A percentile compares a stretch with the other conserved stretches of the same genome.
phyloP scores from a whole-genome alignment of 1,139 yeast genomes.

The Debaryomycetaceae sp. region DNA sequence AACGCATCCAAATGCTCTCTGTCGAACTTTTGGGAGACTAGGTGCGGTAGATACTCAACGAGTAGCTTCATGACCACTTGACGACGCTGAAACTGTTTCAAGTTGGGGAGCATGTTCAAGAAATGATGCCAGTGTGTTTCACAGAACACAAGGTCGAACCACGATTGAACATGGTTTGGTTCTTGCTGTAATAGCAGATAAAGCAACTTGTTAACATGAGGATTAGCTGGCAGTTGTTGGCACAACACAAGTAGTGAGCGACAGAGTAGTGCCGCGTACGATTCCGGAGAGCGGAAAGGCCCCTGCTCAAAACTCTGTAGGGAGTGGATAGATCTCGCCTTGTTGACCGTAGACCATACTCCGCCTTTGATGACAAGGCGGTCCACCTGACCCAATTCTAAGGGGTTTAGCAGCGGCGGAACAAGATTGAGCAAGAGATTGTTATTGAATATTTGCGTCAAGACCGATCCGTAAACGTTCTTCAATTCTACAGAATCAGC shows the following conservation, averaged over 20 bases:
- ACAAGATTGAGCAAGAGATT: slow-evolving; percentile 10
- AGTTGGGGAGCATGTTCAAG: slow-evolving; percentile 6
- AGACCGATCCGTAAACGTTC: slow-evolving; percentile 4
- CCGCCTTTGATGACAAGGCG: slow-evolving; percentile 27
- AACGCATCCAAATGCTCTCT: slow-evolving; percentile 2
- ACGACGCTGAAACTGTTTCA: slow-evolving; percentile 20
- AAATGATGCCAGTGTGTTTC: slow-evolving; percentile 12
- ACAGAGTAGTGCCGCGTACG: no score
- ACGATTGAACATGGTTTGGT: slow-evolving; percentile 7
- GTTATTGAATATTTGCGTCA: slow-evolving; percentile 10
- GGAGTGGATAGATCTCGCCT: slow-evolving; percentile 6
- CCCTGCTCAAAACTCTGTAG: background rate
- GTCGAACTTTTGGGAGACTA: background rate
- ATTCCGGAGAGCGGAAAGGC: background rate
- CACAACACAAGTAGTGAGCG: slow-evolving; percentile 9
- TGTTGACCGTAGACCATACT: slow-evolving; percentile 15
- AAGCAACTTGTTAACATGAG: slow-evolving; percentile 12
- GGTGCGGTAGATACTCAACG: slow-evolving; percentile 1
- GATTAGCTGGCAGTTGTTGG: slow-evolving; percentile 2
- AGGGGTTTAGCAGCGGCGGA: background rate
- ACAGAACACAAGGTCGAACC: slow-evolving; percentile 16
- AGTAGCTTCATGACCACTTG: slow-evolving; percentile 9
- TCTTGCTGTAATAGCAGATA: slow-evolving; percentile 16
- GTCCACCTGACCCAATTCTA: slow-evolving; percentile 22
- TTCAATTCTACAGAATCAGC: no score